Conservation (phyloP, 495 filamentous ascomycete genomes). For the Lophium mytilinum region DNA sequence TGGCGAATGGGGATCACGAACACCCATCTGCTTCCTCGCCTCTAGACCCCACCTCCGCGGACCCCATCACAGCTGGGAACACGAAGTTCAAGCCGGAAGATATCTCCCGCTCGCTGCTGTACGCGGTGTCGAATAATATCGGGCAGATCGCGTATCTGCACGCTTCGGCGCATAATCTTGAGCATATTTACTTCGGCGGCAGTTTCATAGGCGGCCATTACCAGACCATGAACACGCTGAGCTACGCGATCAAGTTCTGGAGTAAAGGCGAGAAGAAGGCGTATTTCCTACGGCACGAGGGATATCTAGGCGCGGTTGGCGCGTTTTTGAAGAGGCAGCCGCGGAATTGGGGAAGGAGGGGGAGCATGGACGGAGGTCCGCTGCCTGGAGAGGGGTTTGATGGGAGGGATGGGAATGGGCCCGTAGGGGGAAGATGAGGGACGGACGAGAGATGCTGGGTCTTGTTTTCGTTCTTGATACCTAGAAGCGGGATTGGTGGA, state of each 20-base stretch:
- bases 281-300: slow-evolving; percentile 92
- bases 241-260: slow-evolving; percentile 96
- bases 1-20: slow-evolving; percentile 44
- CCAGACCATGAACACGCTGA: slow-evolving; percentile 95
- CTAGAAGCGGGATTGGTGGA: no score
- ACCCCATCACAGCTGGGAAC: slow-evolving; percentile 6
- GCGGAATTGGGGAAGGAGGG: slow-evolving; percentile 80
- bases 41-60: slow-evolving; percentile 5
- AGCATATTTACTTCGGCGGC: slow-evolving; percentile 94
- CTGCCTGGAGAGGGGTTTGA: no score
- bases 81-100: slow-evolving; percentile 53
- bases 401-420: no score
- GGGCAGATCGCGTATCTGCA: slow-evolving; percentile 96
- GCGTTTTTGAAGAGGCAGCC: slow-evolving; percentile 90
- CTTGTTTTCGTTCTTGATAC: no score
- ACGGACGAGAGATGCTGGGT: no score
- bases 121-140: slow-evolving; percentile 92
- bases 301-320: slow-evolving; percentile 92
- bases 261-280: slow-evolving; percentile 88
- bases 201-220: slow-evolving; percentile 93
- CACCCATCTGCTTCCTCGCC: slow-evolving; percentile 1
- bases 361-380: slow-evolving; percentile 47
- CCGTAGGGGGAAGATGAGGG: no score
- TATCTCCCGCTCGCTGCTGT: slow-evolving; percentile 65
- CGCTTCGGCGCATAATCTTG: slow-evolving; percentile 80